These are phyloP conservation scores for Vitis vinifera DNA, from an alignment of 164 flowering plant genomes.

Conservation along the genomic window ASM3070453v1 NC_081818.1:4865501-4866000, in stretches of 20 bases:
- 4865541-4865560: background rate
- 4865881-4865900: too few relatives aligned
- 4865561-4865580: background rate
- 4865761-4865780: background rate
- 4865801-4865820: background rate
- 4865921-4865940: too few relatives aligned
- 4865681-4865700: background rate
- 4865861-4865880: too few relatives aligned
- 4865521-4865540: background rate
- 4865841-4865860: background rate
- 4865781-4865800: background rate
- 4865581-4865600: background rate
- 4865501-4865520: constrained; percentile 4
- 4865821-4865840: background rate
- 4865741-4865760: background rate
- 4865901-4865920: too few relatives aligned
- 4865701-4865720: background rate
- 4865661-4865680: background rate
- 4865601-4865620: background rate
- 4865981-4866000: too few relatives aligned
- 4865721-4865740: too few relatives aligned
- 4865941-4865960: too few relatives aligned
- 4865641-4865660: background rate
- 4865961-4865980: too few relatives aligned
- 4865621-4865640: background rate